Evolutionary conservation across 2,329 filamentous ascomycete species (phyloP), one percentile per base, ranked within the genome.

Genomic region (Leptodontidium sp.): DNA sequence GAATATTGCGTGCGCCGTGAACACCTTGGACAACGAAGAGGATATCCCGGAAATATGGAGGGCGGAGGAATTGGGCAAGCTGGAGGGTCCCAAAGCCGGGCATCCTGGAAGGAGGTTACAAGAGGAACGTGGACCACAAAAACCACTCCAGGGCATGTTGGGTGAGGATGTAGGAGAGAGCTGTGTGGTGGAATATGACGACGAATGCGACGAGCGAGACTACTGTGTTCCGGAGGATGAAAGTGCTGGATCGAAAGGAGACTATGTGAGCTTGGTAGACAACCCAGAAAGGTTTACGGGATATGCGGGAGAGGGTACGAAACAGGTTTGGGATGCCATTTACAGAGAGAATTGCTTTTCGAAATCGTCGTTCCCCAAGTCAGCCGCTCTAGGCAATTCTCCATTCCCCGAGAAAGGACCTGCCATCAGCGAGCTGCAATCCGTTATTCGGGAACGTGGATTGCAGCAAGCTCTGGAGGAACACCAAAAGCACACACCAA

Each of bases 221-320:
- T 99, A 98, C 80, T 99, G 96, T 81, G 89, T 98, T 4, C 93
- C 94, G 0, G 96, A 99, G 76, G 96, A 99, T 78, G 94, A 98
- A 82, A 93, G 92, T 76, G 90, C 91, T 7, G 86, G 86, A 61
- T 91, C 88, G 11, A 97, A 97, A 80, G 96, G 96, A 50, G 96
- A 98, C 84, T 99, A 99, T 79, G 96, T 99, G 76, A 97, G 93
- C 81, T 84, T 99, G 73, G 85, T 97, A 61, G 91, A 93, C 79
- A 99, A 99, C 78, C 95, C 95, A 0, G 95, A 99, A 79, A 88
- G 94, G 68, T 99, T 97, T 81, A 99, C 96, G 0, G 96, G 96
- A 61, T 99, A 98, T 78, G 87, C 91, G 8, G 96, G 96, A 65
- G 87, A 91, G 68, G 92, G 94, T 21, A 89, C 95, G 50, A 89